These are phyloP conservation scores for Cyclanthera cordifolia DNA, from an alignment of 306 rosid genomes.

Conservation along the genomic window DNA sequence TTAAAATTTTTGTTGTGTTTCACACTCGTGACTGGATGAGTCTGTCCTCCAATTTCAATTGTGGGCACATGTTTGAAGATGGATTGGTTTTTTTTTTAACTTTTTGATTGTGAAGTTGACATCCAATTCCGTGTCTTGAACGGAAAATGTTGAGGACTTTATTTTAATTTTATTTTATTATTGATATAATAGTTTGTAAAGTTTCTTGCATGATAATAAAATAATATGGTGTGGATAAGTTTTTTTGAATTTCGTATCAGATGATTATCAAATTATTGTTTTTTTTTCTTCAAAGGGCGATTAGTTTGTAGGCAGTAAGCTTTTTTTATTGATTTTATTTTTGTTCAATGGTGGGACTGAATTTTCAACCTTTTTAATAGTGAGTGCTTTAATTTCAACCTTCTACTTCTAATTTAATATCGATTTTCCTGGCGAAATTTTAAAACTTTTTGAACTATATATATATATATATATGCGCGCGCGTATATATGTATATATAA, in stretches of 20 bases:
- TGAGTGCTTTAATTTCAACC: no score
- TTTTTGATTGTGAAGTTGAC: neutral
- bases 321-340: no score
- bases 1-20: neutral
- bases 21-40: neutral
- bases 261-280: neutral
- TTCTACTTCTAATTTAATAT: no score
- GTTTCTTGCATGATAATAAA: neutral
- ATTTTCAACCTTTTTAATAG: no score
- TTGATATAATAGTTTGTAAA: neutral
- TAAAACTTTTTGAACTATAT: no score
- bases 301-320: no score
- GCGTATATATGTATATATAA: no score
- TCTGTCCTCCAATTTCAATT: neutral
- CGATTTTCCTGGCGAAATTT: no score
- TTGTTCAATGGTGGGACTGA: no score
- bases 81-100: neutral
- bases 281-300: neutral
- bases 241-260: neutral
- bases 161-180: neutral
- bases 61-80: conserved; percentile 6
- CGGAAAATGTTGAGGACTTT: neutral
- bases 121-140: neutral
- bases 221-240: neutral
- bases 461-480: no score